Conservation (phyloP, 495 filamentous ascomycete genomes). For the Cercophora newfieldiana region DNA sequence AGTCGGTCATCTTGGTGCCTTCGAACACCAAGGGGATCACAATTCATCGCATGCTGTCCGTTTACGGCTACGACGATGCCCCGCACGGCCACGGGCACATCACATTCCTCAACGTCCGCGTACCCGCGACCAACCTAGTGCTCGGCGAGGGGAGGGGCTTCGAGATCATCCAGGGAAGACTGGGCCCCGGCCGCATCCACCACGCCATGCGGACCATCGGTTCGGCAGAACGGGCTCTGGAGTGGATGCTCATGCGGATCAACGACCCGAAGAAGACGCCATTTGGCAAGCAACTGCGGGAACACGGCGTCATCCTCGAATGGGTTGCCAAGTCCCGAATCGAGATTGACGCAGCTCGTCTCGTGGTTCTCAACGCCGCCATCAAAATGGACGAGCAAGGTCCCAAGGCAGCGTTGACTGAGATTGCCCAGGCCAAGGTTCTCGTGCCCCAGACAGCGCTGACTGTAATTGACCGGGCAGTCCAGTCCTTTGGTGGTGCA, state of each 20-base stretch:
- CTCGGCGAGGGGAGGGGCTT: slow-evolving; percentile 91
- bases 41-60: slow-evolving; percentile 80
- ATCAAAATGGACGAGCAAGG: slow-evolving; percentile 82
- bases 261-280: slow-evolving; percentile 85
- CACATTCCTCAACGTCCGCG: slow-evolving; percentile 79
- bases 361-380: slow-evolving; percentile 86
- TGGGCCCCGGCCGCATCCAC: slow-evolving; percentile 90
- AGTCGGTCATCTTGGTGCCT: slow-evolving; percentile 86
- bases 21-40: slow-evolving; percentile 73
- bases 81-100: slow-evolving; percentile 93
- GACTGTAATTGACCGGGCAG: slow-evolving; percentile 80
- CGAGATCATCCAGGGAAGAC: slow-evolving; percentile 91
- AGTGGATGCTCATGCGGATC: slow-evolving; percentile 85
- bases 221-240: slow-evolving; percentile 77
- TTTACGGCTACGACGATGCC: slow-evolving; percentile 94
- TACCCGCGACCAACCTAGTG: slow-evolving; percentile 75
- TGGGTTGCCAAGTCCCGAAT: slow-evolving; percentile 90
- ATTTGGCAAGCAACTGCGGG: slow-evolving; percentile 74
- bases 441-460: slow-evolving; percentile 75
- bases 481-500: slow-evolving; percentile 82
- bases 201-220: slow-evolving; percentile 93
- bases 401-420: slow-evolving; percentile 75
- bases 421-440: slow-evolving; percentile 88
- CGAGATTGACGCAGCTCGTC: slow-evolving; percentile 83
- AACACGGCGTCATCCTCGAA: slow-evolving; percentile 89